Conservation (phyloP, 148 eudicot species). For the Silene latifolia region DNA sequence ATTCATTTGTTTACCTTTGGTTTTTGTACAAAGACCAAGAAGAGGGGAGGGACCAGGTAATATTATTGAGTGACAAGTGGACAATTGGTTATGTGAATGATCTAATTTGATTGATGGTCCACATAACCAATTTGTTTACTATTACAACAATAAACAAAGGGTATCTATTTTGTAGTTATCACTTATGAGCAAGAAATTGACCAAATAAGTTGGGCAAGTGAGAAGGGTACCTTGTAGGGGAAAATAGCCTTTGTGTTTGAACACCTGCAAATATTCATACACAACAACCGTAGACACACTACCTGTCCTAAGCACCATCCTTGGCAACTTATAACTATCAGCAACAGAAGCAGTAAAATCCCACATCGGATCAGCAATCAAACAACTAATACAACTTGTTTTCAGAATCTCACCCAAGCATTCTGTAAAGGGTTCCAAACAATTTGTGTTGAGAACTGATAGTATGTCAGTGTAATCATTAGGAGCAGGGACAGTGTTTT, state of each 20-base stretch:
- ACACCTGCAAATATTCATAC: constrained; percentile 22
- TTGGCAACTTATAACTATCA: constrained; percentile 24
- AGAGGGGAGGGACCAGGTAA: too few species aligned
- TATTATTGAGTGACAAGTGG: too few species aligned
- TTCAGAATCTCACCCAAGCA: constrained; percentile 27
- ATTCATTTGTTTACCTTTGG: too few species aligned
- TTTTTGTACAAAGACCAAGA: too few species aligned
- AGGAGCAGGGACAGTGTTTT: background rate
- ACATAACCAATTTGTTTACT: too few species aligned
- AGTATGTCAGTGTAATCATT: constrained; percentile 8
- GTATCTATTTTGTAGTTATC: too few species aligned
- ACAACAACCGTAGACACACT: constrained; percentile 33
- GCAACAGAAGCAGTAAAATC: constrained; percentile 24
- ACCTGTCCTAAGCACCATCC: constrained; percentile 31
- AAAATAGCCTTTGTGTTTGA: constrained; percentile 32
- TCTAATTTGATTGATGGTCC: too few species aligned
- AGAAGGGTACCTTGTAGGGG: constrained; percentile 27
- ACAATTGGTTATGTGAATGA: too few species aligned
- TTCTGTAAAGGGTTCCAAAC: constrained; percentile 29
- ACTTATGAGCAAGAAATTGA: background rate
- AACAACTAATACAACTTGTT: constrained; percentile 18
- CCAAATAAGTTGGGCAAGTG: background rate
- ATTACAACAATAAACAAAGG: too few species aligned
- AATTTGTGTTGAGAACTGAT: constrained; percentile 16
- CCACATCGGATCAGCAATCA: constrained; percentile 38